phyloP scores from a whole-genome alignment of 257 asterid genomes.

The Verbena officinalis region DNA sequence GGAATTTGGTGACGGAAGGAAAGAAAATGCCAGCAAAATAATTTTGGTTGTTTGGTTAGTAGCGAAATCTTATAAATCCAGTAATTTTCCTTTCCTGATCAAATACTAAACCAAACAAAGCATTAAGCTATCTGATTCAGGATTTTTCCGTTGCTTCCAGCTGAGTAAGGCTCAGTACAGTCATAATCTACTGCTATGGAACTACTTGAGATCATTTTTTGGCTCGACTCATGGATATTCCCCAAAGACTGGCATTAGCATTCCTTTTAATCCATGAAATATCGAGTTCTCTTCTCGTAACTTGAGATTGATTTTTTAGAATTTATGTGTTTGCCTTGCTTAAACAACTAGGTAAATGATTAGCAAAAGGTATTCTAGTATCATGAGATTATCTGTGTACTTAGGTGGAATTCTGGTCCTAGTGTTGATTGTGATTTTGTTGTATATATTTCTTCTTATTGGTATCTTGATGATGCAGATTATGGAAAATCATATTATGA shows the following conservation, averaged over 20 bases:
- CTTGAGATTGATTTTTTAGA: neutral
- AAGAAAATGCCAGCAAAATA: too few relatives aligned
- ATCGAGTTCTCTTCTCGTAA: neutral
- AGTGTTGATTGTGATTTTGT: conserved; percentile 21
- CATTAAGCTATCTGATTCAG: conserved; percentile 2
- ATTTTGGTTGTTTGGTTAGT: too few relatives aligned
- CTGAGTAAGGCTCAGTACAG: conserved; percentile 16
- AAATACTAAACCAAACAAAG: too few relatives aligned
- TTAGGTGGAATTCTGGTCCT: conserved; percentile 14
- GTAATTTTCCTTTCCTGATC: too few relatives aligned
- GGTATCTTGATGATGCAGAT: conserved; percentile 53
- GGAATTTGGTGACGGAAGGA: too few relatives aligned
- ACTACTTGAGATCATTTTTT: conserved; percentile 2
- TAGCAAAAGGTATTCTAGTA: neutral
- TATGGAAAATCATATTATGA: conserved; percentile 79
- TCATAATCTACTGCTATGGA: neutral
- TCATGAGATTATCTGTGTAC: conserved; percentile 16
- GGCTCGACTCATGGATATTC: neutral
- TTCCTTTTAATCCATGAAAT: neutral
- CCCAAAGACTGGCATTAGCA: neutral
- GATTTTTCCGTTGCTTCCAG: conserved; percentile 15
- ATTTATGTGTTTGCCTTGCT: neutral
- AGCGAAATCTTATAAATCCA: too few relatives aligned
- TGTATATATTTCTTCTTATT: conserved; percentile 17
- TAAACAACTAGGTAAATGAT: neutral